Evolutionary conservation across 768 basidiomycete species (phyloP).

Genomic region (Boletus vermiculosoides): DNA sequence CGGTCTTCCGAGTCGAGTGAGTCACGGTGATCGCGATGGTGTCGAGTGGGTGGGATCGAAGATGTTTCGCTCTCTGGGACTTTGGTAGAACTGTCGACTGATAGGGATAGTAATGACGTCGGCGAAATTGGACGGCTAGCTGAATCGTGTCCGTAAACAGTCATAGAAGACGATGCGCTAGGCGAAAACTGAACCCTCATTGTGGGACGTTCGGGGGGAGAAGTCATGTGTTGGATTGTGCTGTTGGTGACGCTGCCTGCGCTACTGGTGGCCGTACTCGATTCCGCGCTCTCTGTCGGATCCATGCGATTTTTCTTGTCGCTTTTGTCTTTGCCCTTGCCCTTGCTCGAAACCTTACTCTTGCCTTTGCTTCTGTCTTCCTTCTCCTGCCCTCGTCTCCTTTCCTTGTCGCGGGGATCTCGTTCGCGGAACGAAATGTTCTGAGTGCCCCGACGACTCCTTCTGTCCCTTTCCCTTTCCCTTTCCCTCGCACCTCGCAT

Average conservation of each 20-base stretch:
- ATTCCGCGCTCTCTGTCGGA: slow-evolving; percentile 33
- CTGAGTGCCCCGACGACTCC: slow-evolving; percentile 18
- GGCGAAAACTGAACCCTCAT: slow-evolving; percentile 19
- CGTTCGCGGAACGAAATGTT: slow-evolving; percentile 18
- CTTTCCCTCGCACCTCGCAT: slow-evolving; percentile 22
- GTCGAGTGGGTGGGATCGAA: slow-evolving; percentile 8
- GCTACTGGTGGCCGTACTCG: slow-evolving; percentile 32
- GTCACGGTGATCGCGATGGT: slow-evolving; percentile 24
- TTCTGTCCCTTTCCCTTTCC: slow-evolving; percentile 3
- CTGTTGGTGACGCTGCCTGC: slow-evolving; percentile 24
- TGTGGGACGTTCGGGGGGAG: slow-evolving; percentile 7
- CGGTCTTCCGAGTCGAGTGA: slow-evolving; percentile 28
- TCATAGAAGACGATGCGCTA: slow-evolving; percentile 18
- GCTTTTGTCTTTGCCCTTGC: slow-evolving; percentile 30
- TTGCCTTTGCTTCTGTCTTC: slow-evolving; percentile 22
- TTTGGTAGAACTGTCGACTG: slow-evolving; percentile 2
- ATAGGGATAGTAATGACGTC: slow-evolving; percentile 9
- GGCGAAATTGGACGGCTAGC: slow-evolving; percentile 25
- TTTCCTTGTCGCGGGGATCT: slow-evolving; percentile 25
- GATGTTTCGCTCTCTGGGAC: slow-evolving; percentile 11
- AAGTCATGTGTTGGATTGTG: slow-evolving; percentile 5
- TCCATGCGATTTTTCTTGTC: slow-evolving; percentile 30
- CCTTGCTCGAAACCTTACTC: slow-evolving; percentile 25
- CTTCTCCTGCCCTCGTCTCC: slow-evolving; percentile 17
- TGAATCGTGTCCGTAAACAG: slow-evolving; percentile 2